These are phyloP conservation scores for Sclerotinia spermophila DNA, from an alignment of 2,329 filamentous ascomycete genomes.

Conservation along the genomic window DNA sequence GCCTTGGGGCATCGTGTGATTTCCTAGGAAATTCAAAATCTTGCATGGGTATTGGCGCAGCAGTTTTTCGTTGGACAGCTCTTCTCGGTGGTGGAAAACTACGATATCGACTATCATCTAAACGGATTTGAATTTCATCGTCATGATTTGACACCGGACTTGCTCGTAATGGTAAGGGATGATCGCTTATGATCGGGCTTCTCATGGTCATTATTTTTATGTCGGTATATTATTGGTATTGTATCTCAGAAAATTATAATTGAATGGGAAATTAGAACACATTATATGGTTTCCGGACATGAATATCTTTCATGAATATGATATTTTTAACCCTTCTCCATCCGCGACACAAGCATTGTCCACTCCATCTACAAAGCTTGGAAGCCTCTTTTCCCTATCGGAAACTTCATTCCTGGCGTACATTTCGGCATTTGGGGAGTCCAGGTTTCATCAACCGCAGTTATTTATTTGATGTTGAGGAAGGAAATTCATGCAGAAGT, in stretches of 20 bases:
- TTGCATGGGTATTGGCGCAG: neutral
- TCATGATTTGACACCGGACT: neutral
- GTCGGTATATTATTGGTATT: neutral
- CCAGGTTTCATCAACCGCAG: neutral
- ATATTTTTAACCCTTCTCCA: neutral
- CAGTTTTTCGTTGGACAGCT: neutral
- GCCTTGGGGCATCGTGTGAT: neutral
- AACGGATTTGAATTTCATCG: neutral
- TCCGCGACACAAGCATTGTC: neutral
- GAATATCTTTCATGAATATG: neutral
- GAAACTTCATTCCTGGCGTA: neutral
- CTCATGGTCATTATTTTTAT: neutral
- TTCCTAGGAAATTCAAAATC: neutral
- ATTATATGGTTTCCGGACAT: neutral
- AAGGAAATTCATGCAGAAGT: neutral
- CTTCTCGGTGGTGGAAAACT: neutral
- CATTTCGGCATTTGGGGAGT: neutral
- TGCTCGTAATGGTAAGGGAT: neutral
- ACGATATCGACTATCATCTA: slow-evolving; percentile 1
- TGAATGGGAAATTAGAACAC: neutral
- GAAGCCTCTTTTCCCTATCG: neutral
- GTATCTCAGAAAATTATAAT: neutral
- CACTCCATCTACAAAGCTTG: neutral
- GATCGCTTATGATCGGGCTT: neutral
- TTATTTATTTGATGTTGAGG: neutral